Conservation (phyloP, 2,329 filamentous ascomycete genomes). For the Thelonectria discophora region DNA sequence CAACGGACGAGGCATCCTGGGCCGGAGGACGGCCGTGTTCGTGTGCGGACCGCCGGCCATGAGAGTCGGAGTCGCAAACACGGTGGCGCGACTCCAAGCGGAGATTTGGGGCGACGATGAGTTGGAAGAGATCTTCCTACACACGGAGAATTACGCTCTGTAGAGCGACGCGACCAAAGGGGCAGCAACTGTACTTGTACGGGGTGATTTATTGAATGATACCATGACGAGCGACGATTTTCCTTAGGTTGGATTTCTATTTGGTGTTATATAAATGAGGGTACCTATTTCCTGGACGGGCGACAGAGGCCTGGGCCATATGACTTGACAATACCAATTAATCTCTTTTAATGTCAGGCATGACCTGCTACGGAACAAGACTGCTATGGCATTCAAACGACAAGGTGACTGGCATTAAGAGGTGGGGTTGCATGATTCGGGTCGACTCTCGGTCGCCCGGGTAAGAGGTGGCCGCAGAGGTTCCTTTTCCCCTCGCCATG, state of each 20-base stretch:
- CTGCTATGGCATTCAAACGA: neutral
- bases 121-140: slow-evolving; percentile 90
- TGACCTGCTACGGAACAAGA: neutral
- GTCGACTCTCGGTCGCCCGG: slow-evolving; percentile 2
- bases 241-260: slow-evolving; percentile 31
- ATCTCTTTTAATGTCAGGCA: slow-evolving; percentile 4
- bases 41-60: slow-evolving; percentile 90
- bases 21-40: slow-evolving; percentile 85
- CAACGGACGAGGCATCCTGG: slow-evolving; percentile 75
- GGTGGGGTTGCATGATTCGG: neutral
- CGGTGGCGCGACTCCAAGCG: slow-evolving; percentile 82
- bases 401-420: neutral
- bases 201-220: slow-evolving; percentile 34
- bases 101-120: slow-evolving; percentile 82
- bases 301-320: slow-evolving; percentile 26
- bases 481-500: slow-evolving; percentile 14
- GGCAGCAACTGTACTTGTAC: slow-evolving; percentile 35
- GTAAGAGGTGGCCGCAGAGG: slow-evolving; percentile 20
- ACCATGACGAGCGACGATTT: slow-evolving; percentile 42
- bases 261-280: slow-evolving; percentile 10
- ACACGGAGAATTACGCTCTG: slow-evolving; percentile 94
- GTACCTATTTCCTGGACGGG: slow-evolving; percentile 25
- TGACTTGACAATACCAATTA: slow-evolving; percentile 30
- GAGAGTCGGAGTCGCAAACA: slow-evolving; percentile 86
- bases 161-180: slow-evolving; percentile 48